Evolutionary conservation across 768 basidiomycete genomes (phyloP).

Genomic region (Termitomyces sp.): DNA sequence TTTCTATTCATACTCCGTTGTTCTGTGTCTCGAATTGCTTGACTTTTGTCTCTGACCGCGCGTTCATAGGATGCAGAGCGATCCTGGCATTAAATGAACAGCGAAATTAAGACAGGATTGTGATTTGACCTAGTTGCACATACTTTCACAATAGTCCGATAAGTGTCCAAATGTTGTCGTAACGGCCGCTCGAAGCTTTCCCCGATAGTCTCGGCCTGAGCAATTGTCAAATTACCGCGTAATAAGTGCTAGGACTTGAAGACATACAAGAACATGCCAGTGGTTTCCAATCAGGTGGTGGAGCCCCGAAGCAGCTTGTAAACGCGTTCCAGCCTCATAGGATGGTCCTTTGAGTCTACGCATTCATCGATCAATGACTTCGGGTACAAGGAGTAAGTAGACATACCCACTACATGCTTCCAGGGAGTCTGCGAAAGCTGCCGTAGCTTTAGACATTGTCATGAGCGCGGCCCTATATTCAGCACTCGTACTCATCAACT

Average conservation of each 20-base stretch:
- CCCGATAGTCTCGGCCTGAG: conserved; percentile 78
- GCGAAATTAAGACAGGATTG: neutral
- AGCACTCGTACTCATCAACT: conserved; percentile 75
- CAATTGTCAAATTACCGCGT: neutral
- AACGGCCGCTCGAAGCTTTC: conserved; percentile 87
- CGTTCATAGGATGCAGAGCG: conserved; percentile 82
- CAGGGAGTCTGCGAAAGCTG: conserved; percentile 82
- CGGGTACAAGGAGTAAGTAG: neutral
- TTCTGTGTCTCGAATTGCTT: conserved; percentile 81
- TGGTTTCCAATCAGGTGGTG: conserved; percentile 92
- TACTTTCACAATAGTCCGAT: conserved; percentile 69
- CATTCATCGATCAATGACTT: neutral
- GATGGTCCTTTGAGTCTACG: conserved; percentile 69
- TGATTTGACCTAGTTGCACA: conserved; percentile 8
- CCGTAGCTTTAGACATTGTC: conserved; percentile 77
- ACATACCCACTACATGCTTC: conserved; percentile 77
- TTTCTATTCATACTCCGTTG: conserved; percentile 78
- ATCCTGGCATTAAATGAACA: conserved; percentile 41
- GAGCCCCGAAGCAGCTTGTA: conserved; percentile 83
- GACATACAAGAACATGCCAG: conserved; percentile 81
- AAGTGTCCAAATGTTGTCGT: conserved; percentile 77
- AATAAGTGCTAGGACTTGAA: neutral
- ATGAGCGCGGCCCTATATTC: conserved; percentile 78
- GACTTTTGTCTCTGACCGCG: conserved; percentile 76
- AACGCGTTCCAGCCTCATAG: conserved; percentile 73